These are phyloP conservation scores for Epichloe brachyelytri DNA, from an alignment of 2,329 filamentous ascomycete species.

Conservation along the genomic window DNA sequence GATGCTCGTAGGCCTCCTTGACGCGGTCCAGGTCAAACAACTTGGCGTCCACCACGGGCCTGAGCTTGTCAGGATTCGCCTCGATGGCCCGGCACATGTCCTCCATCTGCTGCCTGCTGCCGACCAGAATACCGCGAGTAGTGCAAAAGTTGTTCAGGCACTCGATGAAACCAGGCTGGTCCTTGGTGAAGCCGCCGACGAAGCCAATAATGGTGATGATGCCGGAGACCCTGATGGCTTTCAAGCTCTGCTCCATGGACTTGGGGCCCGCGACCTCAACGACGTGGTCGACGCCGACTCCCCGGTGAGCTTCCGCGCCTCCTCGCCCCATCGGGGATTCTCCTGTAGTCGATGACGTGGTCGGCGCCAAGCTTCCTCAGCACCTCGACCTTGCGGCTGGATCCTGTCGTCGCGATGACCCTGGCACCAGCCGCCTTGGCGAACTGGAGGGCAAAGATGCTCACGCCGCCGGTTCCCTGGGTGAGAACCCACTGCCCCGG, in stretches of 20 bases:
- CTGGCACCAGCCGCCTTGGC: conserved; percentile 35
- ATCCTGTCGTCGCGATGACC: conserved; percentile 36
- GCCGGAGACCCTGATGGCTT: conserved; percentile 32
- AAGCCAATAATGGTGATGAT: conserved; percentile 30
- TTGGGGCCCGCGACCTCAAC: conserved; percentile 34
- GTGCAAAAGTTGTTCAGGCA: conserved; percentile 23
- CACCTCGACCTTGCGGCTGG: conserved; percentile 28
- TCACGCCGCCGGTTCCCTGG: conserved; percentile 60
- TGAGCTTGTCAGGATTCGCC: conserved; percentile 27
- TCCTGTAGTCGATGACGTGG: conserved; percentile 38
- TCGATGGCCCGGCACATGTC: conserved; percentile 39
- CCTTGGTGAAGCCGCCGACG: conserved; percentile 16
- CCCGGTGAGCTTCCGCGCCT: conserved; percentile 30
- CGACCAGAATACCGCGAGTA: conserved; percentile 32
- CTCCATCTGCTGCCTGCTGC: conserved; percentile 34
- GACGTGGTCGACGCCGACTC: conserved; percentile 32
- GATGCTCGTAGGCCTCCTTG: conserved; percentile 30
- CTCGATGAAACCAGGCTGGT: conserved; percentile 22
- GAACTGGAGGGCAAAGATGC: conserved; percentile 50
- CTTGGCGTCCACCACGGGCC: conserved; percentile 34
- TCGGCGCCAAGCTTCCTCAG: conserved; percentile 35
- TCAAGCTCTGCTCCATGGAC: conserved; percentile 31
- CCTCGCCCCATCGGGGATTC: conserved; percentile 31
- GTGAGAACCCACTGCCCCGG: conserved; percentile 49
- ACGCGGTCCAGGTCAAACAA: conserved; percentile 31